Conservation (phyloP, 2,329 filamentous ascomycete species). For the Ophiostoma piceae region DNA sequence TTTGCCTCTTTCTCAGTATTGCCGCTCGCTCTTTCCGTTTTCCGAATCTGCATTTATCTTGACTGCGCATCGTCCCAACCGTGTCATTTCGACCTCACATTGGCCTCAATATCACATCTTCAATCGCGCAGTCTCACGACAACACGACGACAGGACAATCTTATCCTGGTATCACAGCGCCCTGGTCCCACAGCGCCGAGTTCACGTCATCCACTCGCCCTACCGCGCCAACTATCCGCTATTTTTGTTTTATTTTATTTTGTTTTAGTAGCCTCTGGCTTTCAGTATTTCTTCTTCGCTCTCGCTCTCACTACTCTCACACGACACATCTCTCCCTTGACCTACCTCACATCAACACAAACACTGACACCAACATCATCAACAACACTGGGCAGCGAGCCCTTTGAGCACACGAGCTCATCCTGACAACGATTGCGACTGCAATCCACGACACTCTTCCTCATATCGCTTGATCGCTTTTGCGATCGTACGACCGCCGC, state of each 20-base stretch:
- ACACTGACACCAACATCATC: not conserved
- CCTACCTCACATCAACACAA: not conserved
- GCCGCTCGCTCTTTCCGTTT: constrained; percentile 1
- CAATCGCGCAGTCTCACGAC: not conserved
- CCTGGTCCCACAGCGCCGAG: constrained; percentile 1
- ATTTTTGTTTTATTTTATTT: constrained; percentile 1
- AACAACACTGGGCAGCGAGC: constrained; percentile 5
- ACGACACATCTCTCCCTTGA: not conserved
- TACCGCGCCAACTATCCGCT: constrained; percentile 12
- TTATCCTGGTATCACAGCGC: not conserved
- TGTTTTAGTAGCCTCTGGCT: not conserved
- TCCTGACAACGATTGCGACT: not conserved
- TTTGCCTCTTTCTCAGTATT: constrained; percentile 16
- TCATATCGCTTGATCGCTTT: not conserved
- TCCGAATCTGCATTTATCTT: not conserved
- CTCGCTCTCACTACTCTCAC: not conserved
- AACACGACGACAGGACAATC: not conserved
- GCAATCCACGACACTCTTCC: not conserved
- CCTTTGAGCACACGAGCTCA: not conserved
- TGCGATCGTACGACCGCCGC: constrained; percentile 8
- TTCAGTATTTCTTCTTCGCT: not conserved
- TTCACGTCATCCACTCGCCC: constrained; percentile 1
- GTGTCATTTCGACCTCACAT: not conserved
- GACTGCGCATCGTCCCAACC: not conserved
- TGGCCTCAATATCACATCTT: too few relatives aligned